A percentile compares a stretch with the other conserved stretches of the same genome.
Conservation (phyloP, 176 grass and related monocot species). For the Aechmea fasciata region DNA sequence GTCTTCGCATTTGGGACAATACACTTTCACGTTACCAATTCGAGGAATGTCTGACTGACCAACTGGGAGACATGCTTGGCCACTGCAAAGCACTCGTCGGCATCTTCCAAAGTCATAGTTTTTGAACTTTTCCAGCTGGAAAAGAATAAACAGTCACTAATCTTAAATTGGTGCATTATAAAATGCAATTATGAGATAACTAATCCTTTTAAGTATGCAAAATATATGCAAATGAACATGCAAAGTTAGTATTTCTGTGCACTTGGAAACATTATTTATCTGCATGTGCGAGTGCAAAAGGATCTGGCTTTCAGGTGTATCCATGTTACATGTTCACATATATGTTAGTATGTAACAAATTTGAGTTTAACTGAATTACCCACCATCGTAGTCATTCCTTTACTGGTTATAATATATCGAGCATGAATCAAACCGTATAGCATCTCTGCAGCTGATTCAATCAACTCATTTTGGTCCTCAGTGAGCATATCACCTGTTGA, state of each 20-base stretch:
- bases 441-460: conserved; percentile 94
- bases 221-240: no score
- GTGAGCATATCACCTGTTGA: conserved; percentile 68
- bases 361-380: neutral
- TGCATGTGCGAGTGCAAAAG: no score
- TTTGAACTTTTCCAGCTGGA: conserved; percentile 75
- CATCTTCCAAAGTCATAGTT: conserved; percentile 84
- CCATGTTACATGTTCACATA: no score
- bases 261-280: no score
- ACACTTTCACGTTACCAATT: conserved; percentile 69
- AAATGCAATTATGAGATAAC: no score
- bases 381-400: conserved; percentile 81
- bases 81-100: conserved; percentile 67
- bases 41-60: conserved; percentile 68
- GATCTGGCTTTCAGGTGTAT: no score
- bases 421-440: conserved; percentile 87
- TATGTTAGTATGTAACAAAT: no score
- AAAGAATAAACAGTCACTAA: conserved; percentile 3
- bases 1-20: conserved; percentile 88
- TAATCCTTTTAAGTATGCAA: no score
- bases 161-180: no score
- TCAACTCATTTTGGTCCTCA: conserved; percentile 71
- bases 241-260: no score
- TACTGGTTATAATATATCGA: conserved; percentile 83
- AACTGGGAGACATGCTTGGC: conserved; percentile 72